Percentiles rank a stretch among this genome's conserved stretches.
These are phyloP conservation scores for Pleodorina starrii DNA, from an alignment of 139 green algal genomes.

Conservation along the genomic window DNA sequence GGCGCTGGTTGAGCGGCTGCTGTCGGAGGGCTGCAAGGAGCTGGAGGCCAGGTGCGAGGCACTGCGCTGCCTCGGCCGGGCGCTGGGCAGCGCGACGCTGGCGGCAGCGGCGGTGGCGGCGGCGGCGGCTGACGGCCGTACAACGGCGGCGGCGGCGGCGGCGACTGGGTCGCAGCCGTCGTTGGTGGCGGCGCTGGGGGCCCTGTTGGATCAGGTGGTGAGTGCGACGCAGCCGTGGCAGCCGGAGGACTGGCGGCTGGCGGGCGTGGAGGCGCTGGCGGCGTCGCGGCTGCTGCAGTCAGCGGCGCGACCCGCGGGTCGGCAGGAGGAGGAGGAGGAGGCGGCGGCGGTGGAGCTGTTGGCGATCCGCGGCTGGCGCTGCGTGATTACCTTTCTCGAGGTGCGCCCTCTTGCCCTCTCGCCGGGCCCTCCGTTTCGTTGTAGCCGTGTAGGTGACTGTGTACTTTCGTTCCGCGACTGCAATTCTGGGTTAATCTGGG, in stretches of 20 bases:
- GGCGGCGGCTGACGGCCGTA: not conserved
- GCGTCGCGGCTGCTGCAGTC: slow-evolving; percentile 60
- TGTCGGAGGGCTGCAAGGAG: slow-evolving; percentile 15
- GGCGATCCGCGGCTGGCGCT: slow-evolving; percentile 69
- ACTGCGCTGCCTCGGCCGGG: slow-evolving; percentile 61
- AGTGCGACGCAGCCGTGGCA: slow-evolving; percentile 46
- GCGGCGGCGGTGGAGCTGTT: slow-evolving; percentile 8
- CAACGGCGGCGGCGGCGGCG: not conserved
- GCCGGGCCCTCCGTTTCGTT: too few species aligned
- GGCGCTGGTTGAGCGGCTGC: slow-evolving; percentile 21
- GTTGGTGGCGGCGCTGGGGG: slow-evolving; percentile 45
- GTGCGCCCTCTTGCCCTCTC: slow-evolving; percentile 3
- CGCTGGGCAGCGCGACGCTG: slow-evolving; percentile 30
- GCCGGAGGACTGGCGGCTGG: slow-evolving; percentile 70
- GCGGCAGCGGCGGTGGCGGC: not conserved
- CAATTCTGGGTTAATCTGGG: too few species aligned
- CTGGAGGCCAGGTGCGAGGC: slow-evolving; percentile 56
- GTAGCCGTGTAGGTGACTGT: too few species aligned
- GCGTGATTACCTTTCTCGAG: slow-evolving; percentile 25
- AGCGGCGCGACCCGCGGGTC: not conserved
- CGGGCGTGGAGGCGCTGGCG: slow-evolving; percentile 68
- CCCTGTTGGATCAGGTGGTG: slow-evolving; percentile 41
- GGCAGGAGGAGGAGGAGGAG: not conserved
- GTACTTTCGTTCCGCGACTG: too few species aligned
- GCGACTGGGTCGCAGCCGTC: not conserved